Evolutionary conservation across 129 eudicot genomes (phyloP).

Genomic region (Saposhnikovia divaricata): DNA sequence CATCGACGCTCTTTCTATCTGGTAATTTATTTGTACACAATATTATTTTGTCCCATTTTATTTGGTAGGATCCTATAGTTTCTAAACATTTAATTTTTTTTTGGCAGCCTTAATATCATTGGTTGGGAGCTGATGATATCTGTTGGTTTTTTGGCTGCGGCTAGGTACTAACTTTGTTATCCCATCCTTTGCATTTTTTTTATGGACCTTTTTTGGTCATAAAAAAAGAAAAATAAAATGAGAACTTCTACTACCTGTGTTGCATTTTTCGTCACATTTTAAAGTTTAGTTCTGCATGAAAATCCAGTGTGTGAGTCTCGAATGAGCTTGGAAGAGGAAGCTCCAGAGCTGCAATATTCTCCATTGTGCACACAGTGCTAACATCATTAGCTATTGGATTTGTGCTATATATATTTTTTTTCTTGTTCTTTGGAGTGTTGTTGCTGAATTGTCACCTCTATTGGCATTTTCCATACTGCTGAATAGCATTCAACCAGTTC

Average conservation of each 20-base stretch:
- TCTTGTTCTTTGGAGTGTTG: constrained; percentile 33
- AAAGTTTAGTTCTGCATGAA: not conserved
- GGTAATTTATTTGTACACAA: not conserved
- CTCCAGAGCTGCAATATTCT: constrained; percentile 37
- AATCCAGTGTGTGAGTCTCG: constrained; percentile 39
- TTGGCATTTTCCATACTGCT: constrained; percentile 35
- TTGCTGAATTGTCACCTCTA: constrained; percentile 34
- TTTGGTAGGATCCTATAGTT: not conserved
- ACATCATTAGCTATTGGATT: constrained; percentile 35
- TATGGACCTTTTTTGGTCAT: not conserved
- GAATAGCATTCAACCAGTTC: constrained; percentile 47
- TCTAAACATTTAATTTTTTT: not conserved
- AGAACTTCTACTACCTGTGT: not conserved
- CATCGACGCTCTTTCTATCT: constrained; percentile 6
- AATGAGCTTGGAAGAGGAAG: constrained; percentile 53
- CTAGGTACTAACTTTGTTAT: too few species aligned
- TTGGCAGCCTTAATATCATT: constrained; percentile 41
- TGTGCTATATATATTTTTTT: constrained; percentile 30
- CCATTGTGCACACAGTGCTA: constrained; percentile 23
- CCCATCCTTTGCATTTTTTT: not conserved
- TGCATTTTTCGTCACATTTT: not conserved
- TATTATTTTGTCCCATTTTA: not conserved
- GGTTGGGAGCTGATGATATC: constrained; percentile 46
- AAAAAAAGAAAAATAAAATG: not conserved
- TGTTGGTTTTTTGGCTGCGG: too few species aligned